Conservation (phyloP, 192 early-diverging fungal species). For the Spizellomyces sp. region DNA sequence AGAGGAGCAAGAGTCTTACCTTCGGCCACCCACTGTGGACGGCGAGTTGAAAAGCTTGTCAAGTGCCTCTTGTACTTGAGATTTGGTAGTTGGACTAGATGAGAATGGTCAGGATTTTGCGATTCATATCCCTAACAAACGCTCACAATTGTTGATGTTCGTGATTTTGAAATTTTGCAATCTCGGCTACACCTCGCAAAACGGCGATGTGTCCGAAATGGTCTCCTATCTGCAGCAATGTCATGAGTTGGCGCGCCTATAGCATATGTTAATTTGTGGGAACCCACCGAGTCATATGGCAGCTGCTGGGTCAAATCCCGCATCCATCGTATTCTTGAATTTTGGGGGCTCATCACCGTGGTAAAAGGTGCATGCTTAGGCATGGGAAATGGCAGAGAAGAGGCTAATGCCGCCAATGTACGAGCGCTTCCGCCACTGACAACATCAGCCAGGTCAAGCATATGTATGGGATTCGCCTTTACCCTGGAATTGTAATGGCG, state of each 20-base stretch:
- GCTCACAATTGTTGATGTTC: background rate
- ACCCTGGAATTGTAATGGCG: constrained; percentile 1
- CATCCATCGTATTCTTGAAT: constrained; percentile 21
- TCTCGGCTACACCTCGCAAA: constrained; percentile 8
- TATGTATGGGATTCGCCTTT: constrained; percentile 8
- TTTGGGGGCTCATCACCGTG: background rate
- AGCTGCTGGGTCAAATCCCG: constrained; percentile 16
- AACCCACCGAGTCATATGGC: constrained; percentile 9
- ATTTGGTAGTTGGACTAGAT: background rate
- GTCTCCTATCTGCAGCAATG: background rate
- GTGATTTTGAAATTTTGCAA: background rate
- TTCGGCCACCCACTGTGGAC: background rate
- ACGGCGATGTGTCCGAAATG: constrained; percentile 7
- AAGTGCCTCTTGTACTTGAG: background rate
- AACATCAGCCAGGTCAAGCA: constrained; percentile 13
- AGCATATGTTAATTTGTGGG: background rate
- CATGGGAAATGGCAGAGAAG: constrained; percentile 24
- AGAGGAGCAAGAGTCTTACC: background rate
- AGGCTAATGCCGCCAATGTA: constrained; percentile 11
- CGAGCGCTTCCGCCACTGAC: constrained; percentile 14
- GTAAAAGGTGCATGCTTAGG: background rate
- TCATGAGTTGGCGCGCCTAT: background rate
- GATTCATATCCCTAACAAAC: background rate
- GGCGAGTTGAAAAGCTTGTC: background rate
- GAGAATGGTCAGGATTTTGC: background rate